Base-by-base conservation (phyloP, 495 filamentous ascomycete species). In the Lentithecium fluviatile region DNA sequence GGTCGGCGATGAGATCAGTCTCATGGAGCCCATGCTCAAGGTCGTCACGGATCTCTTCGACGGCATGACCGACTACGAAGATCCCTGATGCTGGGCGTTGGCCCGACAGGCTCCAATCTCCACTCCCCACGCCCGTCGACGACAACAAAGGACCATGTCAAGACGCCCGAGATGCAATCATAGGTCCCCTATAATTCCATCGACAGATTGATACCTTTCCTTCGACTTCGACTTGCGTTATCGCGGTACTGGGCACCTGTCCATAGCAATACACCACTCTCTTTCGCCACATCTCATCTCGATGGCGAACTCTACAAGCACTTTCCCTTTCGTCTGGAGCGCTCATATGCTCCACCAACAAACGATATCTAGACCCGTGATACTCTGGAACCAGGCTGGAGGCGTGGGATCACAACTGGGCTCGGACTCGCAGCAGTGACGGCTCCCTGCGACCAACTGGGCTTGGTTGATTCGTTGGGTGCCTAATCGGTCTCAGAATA, bases 11-110 rank as follows among this genome's bases (percentile, higher is more conserved):
- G 68, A 70, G 58, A 62, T 62, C 37, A 63, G 62, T 48, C 68
- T 74, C 2, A 56, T 70, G 6, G 70, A 69, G 20, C 67, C 64
- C 0, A 74, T 74, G 72, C 54, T 74, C 54, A 66, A 69, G 64
- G 72, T 74, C n/a, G 72, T 74, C 32, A 62, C 69, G 48, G 65
- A 63, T 57, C 69, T 74, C 13, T 74, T 74, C 62, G 57, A 73
- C 52, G 71, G 70, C 37, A 25, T 59, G 37, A 62, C 65, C 54
- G 71, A 73, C 58, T 74, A 74, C 60, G 67, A 67, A 23, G 72
- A 74, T 60, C 64, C 67, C 13, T 71, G 65, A 65, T 26, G 21
- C 26, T 13, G 19, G 19, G 15, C 13, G 13, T 6, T 43, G 19
- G 26, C 24, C 46, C 2, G 20, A 19, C 38, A 40, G n/a, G 15